These are phyloP conservation scores for Carex littledalei DNA, from an alignment of 176 grass and related monocot genomes.

Conservation along the genomic window DNA sequence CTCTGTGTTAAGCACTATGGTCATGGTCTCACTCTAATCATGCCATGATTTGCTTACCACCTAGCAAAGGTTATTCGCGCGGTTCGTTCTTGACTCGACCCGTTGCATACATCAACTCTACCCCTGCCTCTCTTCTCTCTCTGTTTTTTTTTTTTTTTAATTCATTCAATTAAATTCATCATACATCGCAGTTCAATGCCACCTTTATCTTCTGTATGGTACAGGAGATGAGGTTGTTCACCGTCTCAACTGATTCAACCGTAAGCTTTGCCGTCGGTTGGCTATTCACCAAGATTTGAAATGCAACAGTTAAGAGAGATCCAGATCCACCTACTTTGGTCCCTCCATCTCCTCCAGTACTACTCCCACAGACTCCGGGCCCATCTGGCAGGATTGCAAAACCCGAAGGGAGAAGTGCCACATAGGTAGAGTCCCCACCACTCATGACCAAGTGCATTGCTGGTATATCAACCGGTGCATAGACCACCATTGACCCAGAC, in stretches of 20 bases:
- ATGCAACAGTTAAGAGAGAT: slow-evolving; percentile 83
- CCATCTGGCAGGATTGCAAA: slow-evolving; percentile 64
- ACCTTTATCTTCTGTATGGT: slow-evolving; percentile 81
- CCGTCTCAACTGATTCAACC: slow-evolving; percentile 64
- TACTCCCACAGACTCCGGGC: neutral
- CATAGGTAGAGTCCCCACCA: slow-evolving; percentile 57
- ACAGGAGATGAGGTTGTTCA: slow-evolving; percentile 69
- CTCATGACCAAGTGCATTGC: slow-evolving; percentile 83
- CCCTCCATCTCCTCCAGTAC: neutral
- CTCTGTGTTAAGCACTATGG: slow-evolving; percentile 49
- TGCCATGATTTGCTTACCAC: slow-evolving; percentile 40
- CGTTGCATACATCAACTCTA: neutral
- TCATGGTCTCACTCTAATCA: neutral
- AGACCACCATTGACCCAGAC: slow-evolving; percentile 79
- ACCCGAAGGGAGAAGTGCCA: slow-evolving; percentile 71
- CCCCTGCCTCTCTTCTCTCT: neutral
- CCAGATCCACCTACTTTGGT: slow-evolving; percentile 32
- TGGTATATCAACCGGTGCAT: slow-evolving; percentile 79
- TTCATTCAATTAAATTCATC: slow-evolving; percentile 19
- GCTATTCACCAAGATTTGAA: slow-evolving; percentile 93
- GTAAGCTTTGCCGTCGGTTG: slow-evolving; percentile 79
- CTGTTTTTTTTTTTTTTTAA: neutral
- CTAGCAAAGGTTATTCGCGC: slow-evolving; percentile 63
- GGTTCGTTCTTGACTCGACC: slow-evolving; percentile 99
- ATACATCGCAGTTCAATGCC: slow-evolving; percentile 46